Evolutionary conservation across 179 eudicot species (phyloP), one percentile per base, ranked within the genome.

Genomic region (Heliamphora pulchella): DNA sequence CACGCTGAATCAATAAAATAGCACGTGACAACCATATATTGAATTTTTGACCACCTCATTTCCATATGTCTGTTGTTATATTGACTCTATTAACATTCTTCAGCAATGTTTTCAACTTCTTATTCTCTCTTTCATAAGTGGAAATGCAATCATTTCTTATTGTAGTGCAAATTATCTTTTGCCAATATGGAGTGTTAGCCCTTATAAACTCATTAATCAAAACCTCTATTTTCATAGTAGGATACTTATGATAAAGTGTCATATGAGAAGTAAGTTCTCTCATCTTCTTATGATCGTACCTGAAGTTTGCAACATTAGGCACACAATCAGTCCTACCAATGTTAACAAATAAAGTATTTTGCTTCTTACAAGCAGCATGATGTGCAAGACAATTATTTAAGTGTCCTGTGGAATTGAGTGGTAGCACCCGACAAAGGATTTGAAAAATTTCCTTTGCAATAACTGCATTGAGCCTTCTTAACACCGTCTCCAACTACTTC

Each of bases 31-130:
- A 68, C 74, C 75, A 67, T 66, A 41, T 67, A 31, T n/a, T 69
- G 51, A 13, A 79, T 66, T 68, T 79, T n/a, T n/a, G n/a, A n/a
- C n/a, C n/a, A 4, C 14, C 31, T 1, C 48, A 67, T 44, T 78
- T 78, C 81, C 81, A 78, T 62, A 66, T 50, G 20, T 78, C 75
- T 6, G 75, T 78, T 22, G 81, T 78, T 11, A 78, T 17, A 55
- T 48, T 53, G 8, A 48, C 13, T 22, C 15, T n/a, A n/a, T n/a
- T n/a, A n/a, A n/a, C n/a, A n/a, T n/a, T n/a, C n/a, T n/a, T n/a
- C n/a, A n/a, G n/a, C n/a, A n/a, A n/a, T n/a, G n/a, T n/a, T 11
- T 14, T 43, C 39, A 59, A 59, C 77, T 22, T 53, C n/a, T 51
- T 72, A 55, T 63, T 44, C n/a, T n/a, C n/a, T 13, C 20, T 18